Conservation (phyloP, 257 asterid species). For the Sherardia arvensis region DNA sequence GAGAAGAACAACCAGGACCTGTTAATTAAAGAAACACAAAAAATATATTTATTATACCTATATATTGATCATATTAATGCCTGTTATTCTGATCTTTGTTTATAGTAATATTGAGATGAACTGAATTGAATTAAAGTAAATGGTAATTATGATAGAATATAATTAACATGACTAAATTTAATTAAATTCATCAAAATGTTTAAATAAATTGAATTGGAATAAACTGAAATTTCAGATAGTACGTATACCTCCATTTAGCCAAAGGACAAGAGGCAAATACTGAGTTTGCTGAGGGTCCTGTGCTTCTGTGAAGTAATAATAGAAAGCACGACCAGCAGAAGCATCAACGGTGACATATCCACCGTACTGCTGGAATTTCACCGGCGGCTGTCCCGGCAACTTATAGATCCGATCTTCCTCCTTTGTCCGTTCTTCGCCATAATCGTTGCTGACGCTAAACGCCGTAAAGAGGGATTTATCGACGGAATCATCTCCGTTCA, state of each 20-base stretch:
- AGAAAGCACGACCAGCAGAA: slow-evolving; percentile 58
- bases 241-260: slow-evolving; percentile 98
- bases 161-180: no score
- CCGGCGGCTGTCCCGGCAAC: slow-evolving; percentile 64
- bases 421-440: slow-evolving; percentile 6
- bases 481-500: slow-evolving; percentile 17
- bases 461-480: slow-evolving; percentile 35
- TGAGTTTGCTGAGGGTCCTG: slow-evolving; percentile 16
- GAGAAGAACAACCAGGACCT: slow-evolving; percentile 97
- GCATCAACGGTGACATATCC: slow-evolving; percentile 60
- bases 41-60: no score
- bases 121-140: no score
- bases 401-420: slow-evolving; percentile 45
- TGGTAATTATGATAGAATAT: no score
- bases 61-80: no score
- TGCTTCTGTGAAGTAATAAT: slow-evolving; percentile 64
- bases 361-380: slow-evolving; percentile 46
- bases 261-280: slow-evolving; percentile 66
- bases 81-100: no score
- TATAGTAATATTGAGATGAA: no score
- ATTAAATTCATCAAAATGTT: no score
- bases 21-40: no score
- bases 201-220: no score
- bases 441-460: neutral
- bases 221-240: no score